Percentiles rank a stretch among this genome's conserved stretches.
Evolutionary conservation across 257 asterid genomes (phyloP).

Genomic region (Solanum piurae): DNA sequence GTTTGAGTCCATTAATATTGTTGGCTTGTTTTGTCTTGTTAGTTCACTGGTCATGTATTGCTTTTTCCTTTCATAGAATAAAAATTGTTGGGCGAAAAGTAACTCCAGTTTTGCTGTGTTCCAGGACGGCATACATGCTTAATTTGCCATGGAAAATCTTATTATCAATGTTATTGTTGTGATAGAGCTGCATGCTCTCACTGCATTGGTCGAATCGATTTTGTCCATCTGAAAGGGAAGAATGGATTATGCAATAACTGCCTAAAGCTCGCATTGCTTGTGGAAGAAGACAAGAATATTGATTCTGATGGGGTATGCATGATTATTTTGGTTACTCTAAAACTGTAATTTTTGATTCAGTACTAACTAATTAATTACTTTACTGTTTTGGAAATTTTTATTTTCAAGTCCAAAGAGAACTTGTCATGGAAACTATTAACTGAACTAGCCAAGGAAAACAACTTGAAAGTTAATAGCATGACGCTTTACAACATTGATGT

Average conservation of each 20-base stretch:
- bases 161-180: slow-evolving; percentile 58
- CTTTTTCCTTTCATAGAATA: not conserved
- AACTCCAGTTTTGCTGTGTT: not conserved
- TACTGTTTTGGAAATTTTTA: not conserved
- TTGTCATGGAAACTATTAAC: not conserved
- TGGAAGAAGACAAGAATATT: slow-evolving; percentile 40
- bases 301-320: slow-evolving; percentile 83
- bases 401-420: not conserved
- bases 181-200: slow-evolving; percentile 38
- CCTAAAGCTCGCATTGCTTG: slow-evolving; percentile 47
- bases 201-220: slow-evolving; percentile 25
- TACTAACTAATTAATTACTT: not conserved
- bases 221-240: slow-evolving; percentile 38
- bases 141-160: slow-evolving; percentile 24
- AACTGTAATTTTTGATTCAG: not conserved
- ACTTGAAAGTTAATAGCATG: not conserved
- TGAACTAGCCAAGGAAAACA: not conserved
- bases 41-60: not conserved
- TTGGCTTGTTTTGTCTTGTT: not conserved
- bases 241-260: slow-evolving; percentile 59
- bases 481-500: not conserved
- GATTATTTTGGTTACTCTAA: not conserved
- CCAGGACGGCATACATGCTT: slow-evolving; percentile 70
- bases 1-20: not conserved
- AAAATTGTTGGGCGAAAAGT: not conserved